Percentiles rank a stretch among this genome's conserved stretches.
Evolutionary conservation across 108 stramenopile species (phyloP).

Genomic region (Nannochloropsis gaditana): DNA sequence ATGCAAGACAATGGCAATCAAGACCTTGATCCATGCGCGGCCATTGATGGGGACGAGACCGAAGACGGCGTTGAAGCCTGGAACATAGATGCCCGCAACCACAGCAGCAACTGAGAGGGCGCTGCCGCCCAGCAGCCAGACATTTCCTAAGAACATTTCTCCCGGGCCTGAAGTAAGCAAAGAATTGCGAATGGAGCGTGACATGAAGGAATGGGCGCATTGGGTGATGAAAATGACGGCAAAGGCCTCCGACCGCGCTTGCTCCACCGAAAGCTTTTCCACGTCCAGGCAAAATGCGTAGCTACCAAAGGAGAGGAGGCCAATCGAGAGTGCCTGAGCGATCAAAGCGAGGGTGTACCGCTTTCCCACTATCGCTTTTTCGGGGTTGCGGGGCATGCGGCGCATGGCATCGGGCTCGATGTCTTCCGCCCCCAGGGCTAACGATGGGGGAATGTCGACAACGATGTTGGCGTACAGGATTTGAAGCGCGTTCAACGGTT

Average conservation of each 20-base stretch:
- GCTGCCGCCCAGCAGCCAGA: neutral
- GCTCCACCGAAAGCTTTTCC: neutral
- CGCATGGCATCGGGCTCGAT: neutral
- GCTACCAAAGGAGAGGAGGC: neutral
- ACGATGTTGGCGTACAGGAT: slow-evolving; percentile 20
- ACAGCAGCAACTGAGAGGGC: neutral
- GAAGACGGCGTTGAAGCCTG: neutral
- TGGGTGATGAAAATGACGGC: neutral
- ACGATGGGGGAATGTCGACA: neutral
- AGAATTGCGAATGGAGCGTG: slow-evolving; percentile 4
- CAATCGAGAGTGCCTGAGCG: neutral
- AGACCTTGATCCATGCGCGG: slow-evolving; percentile 10
- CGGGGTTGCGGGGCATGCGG: neutral
- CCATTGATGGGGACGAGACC: slow-evolving; percentile 3
- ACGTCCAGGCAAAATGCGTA: neutral
- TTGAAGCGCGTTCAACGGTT: neutral
- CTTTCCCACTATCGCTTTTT: neutral
- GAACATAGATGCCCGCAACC: neutral
- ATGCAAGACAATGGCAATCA: neutral
- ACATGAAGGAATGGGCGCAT: slow-evolving; percentile 13
- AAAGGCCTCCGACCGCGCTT: neutral
- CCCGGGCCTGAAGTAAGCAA: neutral
- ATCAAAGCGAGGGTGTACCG: neutral
- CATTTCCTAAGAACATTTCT: slow-evolving; percentile 12
- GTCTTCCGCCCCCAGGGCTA: neutral